phyloP scores from a whole-genome alignment of 2,329 filamentous ascomycete species.

The Claviceps pusilla region DNA sequence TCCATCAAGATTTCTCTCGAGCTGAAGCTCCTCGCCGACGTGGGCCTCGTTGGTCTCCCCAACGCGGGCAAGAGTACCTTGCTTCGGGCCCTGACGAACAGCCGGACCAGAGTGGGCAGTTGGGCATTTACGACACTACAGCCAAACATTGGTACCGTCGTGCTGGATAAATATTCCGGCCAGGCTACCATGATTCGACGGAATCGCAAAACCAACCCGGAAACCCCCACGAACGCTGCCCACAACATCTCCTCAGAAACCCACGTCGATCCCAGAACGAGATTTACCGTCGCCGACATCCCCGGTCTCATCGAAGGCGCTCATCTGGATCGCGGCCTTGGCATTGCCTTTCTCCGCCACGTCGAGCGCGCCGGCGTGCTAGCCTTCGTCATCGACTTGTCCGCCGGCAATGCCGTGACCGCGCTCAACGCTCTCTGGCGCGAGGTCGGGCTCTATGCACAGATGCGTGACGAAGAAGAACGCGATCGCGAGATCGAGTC shows the following conservation, averaged over 20 bases:
- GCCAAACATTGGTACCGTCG: constrained; percentile 89
- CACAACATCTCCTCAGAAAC: constrained; percentile 21
- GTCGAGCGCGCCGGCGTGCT: constrained; percentile 87
- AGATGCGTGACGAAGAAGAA: constrained; percentile 62
- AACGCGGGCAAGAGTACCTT: constrained; percentile 95
- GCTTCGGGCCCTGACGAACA: constrained; percentile 73
- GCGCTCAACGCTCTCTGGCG: constrained; percentile 75
- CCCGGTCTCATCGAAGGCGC: constrained; percentile 86
- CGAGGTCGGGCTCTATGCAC: constrained; percentile 75
- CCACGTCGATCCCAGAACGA: constrained; percentile 45
- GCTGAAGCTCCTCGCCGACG: constrained; percentile 85
- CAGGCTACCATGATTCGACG: constrained; percentile 36
- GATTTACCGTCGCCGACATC: constrained; percentile 91
- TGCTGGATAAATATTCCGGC: constrained; percentile 75
- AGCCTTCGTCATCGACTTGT: constrained; percentile 83
- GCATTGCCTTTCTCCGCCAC: constrained; percentile 82
- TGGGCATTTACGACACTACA: constrained; percentile 96
- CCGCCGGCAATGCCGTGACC: constrained; percentile 59
- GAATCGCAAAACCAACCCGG: neutral
- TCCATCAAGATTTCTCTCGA: constrained; percentile 73
- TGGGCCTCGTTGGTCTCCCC: constrained; percentile 84
- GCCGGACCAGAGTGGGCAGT: constrained; percentile 73
- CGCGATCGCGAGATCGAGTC: constrained; percentile 45
- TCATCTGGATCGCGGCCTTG: constrained; percentile 80
- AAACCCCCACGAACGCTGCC: constrained; percentile 37